Evolutionary conservation across 305 asterid genomes (phyloP), one percentile per base, ranked within the genome.

Genomic region (Fraxinus baroniana): DNA sequence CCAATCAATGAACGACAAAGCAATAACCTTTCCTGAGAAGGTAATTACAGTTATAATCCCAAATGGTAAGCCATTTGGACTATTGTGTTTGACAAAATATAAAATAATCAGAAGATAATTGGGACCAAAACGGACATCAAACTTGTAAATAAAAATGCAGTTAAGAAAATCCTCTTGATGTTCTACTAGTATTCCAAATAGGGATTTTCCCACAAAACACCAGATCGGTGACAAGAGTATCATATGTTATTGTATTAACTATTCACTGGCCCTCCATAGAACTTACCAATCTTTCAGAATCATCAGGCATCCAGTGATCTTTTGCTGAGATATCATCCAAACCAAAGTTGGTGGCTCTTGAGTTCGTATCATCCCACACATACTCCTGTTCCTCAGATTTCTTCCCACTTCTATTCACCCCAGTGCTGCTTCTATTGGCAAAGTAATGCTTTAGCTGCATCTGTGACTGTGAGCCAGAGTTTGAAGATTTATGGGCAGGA

Each of bases 341-440:
- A 78, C 71, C 80, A 72, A 78, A 87, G 76, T 78, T 86, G 44
- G 83, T 77, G 68, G 84, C 83, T 78, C 89, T 89, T 39, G 94
- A 86, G 82, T 85, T 91, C 86, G 92, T 87, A 74, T 91, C 98
- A 68, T 92, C 95, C 99, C 99, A 94, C 85, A 83, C 75, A 82
- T 84, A 95, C 89, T 95, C 98, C 87, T 95, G 97, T 90, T 94
- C 99, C 89, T 94, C 99, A 8, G 95, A 88, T 88, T 94, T 89
- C 87, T 93, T 93, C 98, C 98, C 94, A 92, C 91, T 93, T 85
- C 77, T 88, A 78, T 84, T 87, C 87, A 87, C 83, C 86, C 82
- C 93, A 79, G 85, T 74, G 35, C 85, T 84, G 81, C 78, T 88
- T 83, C 89, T 86, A 80, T 82, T 81, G 28, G 87, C 78, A n/a